Base-by-base conservation (phyloP, 2,329 filamentous ascomycete genomes). In the Colletotrichum tropicicola region DNA sequence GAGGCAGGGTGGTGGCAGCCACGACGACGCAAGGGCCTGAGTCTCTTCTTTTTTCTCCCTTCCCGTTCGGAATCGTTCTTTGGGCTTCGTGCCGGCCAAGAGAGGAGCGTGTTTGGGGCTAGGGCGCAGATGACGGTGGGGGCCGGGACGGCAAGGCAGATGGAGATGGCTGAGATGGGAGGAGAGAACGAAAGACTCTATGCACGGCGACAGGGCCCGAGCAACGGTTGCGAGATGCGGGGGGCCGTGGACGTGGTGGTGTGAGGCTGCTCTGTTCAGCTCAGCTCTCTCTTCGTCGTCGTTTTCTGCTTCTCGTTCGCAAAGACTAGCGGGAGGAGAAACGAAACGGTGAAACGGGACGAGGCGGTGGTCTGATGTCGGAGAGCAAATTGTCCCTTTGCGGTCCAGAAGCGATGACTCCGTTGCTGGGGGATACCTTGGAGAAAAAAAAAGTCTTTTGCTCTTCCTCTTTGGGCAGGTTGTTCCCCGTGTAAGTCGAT, bases 291-390 rank as follows among this genome's bases (percentile, higher is more conserved):
- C 19, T 21, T 56, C 53, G 41, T 56, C 28, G 52, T 56, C 52
- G 53, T 35, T 56, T 56, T 47, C 43, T 45, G 10, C 13, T 30
- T 54, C 51, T 43, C 51, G 51, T 27, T 54, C 51, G 51, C 51
- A 54, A 43, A 19, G 51, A 28, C 37, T 1, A 21, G 5, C 8
- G 25, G 28, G 17, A 19, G 25, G 25, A n/a, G 23, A 44, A 13
- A 43, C 17, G 13, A 43, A 44, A 55, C 37, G 39, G 27, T 39
- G 49, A 41, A 52, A 39, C 28, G 48, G 37, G 23, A 39, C 32
- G 30, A 41, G 21, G 32, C 30, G 21, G 21, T 37, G 43, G 41
- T 39, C 43, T 47, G 43, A 47, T 37, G 17, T 44, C 17, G 17
- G 15, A 7, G 13, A 39, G 19, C n/a, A n/a, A 9, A 55, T 10